Percentiles rank a stretch among this genome's conserved stretches.
phyloP scores from a whole-genome alignment of 306 rosid genomes.

The Castanea sativa region DNA sequence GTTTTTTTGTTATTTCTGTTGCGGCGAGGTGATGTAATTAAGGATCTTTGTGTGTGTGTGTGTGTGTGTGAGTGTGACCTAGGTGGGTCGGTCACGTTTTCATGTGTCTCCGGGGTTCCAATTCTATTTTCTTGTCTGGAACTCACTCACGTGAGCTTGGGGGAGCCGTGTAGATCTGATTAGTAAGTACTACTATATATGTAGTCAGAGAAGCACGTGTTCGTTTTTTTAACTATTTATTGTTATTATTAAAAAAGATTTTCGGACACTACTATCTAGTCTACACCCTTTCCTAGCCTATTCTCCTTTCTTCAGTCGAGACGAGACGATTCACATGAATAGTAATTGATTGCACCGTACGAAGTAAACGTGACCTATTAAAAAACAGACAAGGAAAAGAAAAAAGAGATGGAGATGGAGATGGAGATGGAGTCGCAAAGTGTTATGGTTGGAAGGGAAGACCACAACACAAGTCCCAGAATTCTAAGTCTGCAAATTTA shows the following conservation, averaged over 20 bases:
- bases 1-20: too few relatives aligned
- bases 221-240: neutral
- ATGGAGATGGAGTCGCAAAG: neutral
- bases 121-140: neutral
- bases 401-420: too few relatives aligned
- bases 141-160: conserved; percentile 10
- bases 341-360: neutral
- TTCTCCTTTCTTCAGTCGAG: too few relatives aligned
- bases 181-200: neutral
- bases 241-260: too few relatives aligned
- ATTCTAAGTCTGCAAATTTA: neutral
- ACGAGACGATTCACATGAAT: neutral
- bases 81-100: neutral
- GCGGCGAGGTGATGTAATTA: too few relatives aligned
- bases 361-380: too few relatives aligned
- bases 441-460: neutral
- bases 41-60: too few relatives aligned
- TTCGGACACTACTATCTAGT: too few relatives aligned
- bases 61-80: too few relatives aligned
- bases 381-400: too few relatives aligned
- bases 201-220: neutral
- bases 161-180: neutral
- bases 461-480: neutral
- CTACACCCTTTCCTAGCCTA: too few relatives aligned
- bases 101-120: neutral